Evolutionary conservation across 2,329 filamentous ascomycete genomes (phyloP), one percentile per base, ranked within the genome.

Genomic region (Tolypocladium sp.): DNA sequence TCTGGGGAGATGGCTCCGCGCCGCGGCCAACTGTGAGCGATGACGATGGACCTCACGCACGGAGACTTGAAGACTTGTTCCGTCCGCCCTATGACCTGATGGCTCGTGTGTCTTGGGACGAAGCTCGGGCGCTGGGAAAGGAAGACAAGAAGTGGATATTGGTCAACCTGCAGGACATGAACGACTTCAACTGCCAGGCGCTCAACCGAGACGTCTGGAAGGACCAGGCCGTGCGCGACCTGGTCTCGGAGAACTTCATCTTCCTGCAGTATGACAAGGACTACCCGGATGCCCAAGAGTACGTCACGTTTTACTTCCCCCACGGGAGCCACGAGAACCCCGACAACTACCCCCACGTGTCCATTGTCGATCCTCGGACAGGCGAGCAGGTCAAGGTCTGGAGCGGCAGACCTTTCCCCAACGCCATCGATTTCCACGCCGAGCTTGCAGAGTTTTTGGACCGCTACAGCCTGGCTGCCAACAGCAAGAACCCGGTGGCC

Each of bases 201-300:
- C 79, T 99, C 22, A 99, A 99, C 70, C 84, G 94, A 52, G 94
- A 99, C 71, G 86, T 97, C 58, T 99, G 94, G 94, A 97, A 97
- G 75, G 89, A 97, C 66, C 74, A 83, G 22, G 82, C 86, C 2
- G 85, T 99, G 59, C 85, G 83, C 66, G 85, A 90, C n/a, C 84
- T 95, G 1, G 81, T 99, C 37, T 84, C 84, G 67, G 93, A 97
- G 70, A 92, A 95, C 75, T 99, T 99, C 71, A 83, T 99, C 65
- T 99, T 99, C 74, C 77, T 99, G 67, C 94, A 99, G 70, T 97
- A 94, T 76, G 86, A 88, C 65, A 96, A 96, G 74, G 87, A 91
- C 63, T 92, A 95, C 65, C 83, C 85, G 0, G 83, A 87, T 42
- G 91, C 90, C 0, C 80, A 85, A 63, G 86, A 91, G 64, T 99